A percentile compares a stretch with the other conserved stretches of the same genome.
phyloP scores from a whole-genome alignment of 1,139 yeast species.

The Blastobotrys raffinosifermentans region DNA sequence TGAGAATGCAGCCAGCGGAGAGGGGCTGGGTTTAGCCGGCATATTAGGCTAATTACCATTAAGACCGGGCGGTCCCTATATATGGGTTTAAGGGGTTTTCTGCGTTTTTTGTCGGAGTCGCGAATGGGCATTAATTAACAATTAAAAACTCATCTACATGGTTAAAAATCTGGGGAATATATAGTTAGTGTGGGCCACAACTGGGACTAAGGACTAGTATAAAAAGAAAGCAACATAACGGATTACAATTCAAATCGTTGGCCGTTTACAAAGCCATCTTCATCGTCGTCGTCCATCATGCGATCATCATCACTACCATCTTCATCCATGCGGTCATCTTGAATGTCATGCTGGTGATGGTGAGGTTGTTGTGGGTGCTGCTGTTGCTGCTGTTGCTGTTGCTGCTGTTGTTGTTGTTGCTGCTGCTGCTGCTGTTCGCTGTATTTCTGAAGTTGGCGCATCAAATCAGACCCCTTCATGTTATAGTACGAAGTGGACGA shows the following conservation, averaged over 20 bases:
- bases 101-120: too few species aligned
- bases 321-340: conserved; percentile 76
- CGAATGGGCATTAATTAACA: too few species aligned
- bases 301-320: conserved; percentile 59
- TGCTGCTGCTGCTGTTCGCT: conserved; percentile 29
- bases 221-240: too few species aligned
- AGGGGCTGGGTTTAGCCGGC: too few species aligned
- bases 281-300: conserved; percentile 43
- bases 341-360: conserved; percentile 55
- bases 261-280: conserved; percentile 83
- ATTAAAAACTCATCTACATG: too few species aligned
- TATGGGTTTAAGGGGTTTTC: too few species aligned
- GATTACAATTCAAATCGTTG: conserved; percentile 67
- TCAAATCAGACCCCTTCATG: conserved; percentile 12
- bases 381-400: conserved; percentile 52
- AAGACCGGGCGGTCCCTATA: too few species aligned
- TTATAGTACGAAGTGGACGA: conserved; percentile 23
- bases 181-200: too few species aligned
- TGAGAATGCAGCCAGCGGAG: too few species aligned
- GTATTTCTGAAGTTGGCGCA: conserved; percentile 17
- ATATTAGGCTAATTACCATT: too few species aligned
- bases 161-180: too few species aligned
- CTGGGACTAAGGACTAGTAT: too few species aligned
- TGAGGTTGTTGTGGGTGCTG: conserved; percentile 27
- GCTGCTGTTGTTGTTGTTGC: conserved; percentile 58